phyloP scores from a whole-genome alignment of 352 stramenopile genomes.

The Halophytophthora polymorphica region DNA sequence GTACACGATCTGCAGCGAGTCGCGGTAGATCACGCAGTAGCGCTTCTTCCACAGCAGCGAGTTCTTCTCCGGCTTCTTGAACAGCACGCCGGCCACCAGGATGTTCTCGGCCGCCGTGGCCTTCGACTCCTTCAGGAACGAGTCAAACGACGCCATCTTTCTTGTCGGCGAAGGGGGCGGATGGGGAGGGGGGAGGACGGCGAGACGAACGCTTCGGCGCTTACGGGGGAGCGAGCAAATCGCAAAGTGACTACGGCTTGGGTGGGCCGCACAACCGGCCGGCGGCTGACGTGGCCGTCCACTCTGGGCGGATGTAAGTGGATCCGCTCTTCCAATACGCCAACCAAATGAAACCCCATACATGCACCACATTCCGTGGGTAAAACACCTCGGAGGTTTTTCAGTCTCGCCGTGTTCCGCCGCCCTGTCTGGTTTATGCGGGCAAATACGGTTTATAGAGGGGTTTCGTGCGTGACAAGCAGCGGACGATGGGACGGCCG shows the following conservation, averaged over 20 bases:
- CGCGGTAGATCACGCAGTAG: slow-evolving; percentile 78
- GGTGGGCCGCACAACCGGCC: slow-evolving; percentile 6
- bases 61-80: slow-evolving; percentile 83
- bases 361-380: too few species aligned
- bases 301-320: too few species aligned
- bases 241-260: slow-evolving; percentile 20
- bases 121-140: slow-evolving; percentile 54
- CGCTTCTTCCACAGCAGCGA: slow-evolving; percentile 87
- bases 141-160: slow-evolving; percentile 44
- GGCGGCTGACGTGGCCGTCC: too few species aligned
- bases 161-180: slow-evolving; percentile 14
- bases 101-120: slow-evolving; percentile 42
- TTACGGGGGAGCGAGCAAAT: slow-evolving; percentile 20
- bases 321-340: too few species aligned
- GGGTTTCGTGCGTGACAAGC: too few species aligned
- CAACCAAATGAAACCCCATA: too few species aligned
- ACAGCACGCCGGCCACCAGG: slow-evolving; percentile 66
- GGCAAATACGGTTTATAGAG: too few species aligned
- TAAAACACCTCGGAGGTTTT: too few species aligned
- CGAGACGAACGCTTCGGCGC: slow-evolving; percentile 2
- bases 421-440: too few species aligned
- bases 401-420: too few species aligned
- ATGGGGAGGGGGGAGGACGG: neutral
- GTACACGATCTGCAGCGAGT: slow-evolving; percentile 78
- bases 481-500: too few species aligned